Conservation (phyloP, 257 asterid species). For the Ophiorrhiza pumila region DNA sequence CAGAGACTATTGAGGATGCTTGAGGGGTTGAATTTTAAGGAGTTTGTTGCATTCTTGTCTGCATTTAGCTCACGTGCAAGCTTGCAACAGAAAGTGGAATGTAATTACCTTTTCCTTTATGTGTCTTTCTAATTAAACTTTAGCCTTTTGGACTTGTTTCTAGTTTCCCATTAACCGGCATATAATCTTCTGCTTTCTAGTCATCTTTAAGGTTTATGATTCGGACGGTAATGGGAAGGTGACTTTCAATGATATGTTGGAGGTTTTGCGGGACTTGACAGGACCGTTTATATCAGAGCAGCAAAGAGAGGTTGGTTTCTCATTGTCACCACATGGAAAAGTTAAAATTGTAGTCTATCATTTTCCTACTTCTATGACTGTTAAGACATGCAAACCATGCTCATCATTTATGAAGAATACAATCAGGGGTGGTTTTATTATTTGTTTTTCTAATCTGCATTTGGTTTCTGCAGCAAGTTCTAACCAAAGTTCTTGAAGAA, state of each 20-base stretch:
- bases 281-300: conserved; percentile 73
- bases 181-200: conserved; percentile 23
- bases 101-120: conserved; percentile 30
- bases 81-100: conserved; percentile 63
- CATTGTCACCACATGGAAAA: background rate
- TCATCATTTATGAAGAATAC: background rate
- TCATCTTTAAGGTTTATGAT: conserved; percentile 80
- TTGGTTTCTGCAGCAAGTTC: conserved; percentile 49
- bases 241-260: conserved; percentile 62
- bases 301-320: conserved; percentile 66
- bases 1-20: conserved; percentile 88
- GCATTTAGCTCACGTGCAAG: conserved; percentile 80
- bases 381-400: background rate
- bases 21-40: conserved; percentile 87
- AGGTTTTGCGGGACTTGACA: conserved; percentile 72
- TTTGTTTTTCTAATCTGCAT: conserved; percentile 16
- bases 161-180: background rate
- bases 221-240: conserved; percentile 74
- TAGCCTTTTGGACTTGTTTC: background rate
- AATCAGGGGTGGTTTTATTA: background rate
- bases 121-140: background rate
- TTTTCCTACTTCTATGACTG: background rate
- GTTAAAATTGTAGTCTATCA: background rate
- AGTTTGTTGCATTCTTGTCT: conserved; percentile 75
- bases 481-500: conserved; percentile 78